phyloP scores from a whole-genome alignment of 2,329 filamentous ascomycete genomes.

The Beauveria medogensis region DNA sequence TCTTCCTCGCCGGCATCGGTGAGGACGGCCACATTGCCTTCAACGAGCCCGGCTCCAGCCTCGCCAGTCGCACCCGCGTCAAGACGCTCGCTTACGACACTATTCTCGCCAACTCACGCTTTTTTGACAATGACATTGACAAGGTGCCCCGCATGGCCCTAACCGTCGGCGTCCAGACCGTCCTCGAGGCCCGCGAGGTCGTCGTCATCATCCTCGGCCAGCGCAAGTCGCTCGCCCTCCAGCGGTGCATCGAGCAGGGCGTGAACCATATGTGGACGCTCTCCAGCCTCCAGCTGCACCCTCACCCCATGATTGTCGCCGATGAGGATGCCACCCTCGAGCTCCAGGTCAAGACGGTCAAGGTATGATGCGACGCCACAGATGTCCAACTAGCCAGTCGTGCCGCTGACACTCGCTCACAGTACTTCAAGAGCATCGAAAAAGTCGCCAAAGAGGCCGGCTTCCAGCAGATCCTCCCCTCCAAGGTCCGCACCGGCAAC shows the following conservation, averaged over 20 bases:
- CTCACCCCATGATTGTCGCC: constrained; percentile 72
- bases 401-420: neutral
- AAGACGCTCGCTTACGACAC: constrained; percentile 86
- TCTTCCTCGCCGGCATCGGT: constrained; percentile 79
- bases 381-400: too few relatives aligned
- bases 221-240: constrained; percentile 71
- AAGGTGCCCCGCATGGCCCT: constrained; percentile 75
- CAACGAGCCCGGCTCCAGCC: constrained; percentile 77
- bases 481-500: constrained; percentile 47
- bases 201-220: constrained; percentile 75
- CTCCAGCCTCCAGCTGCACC: constrained; percentile 71
- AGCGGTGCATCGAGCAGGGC: constrained; percentile 72
- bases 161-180: constrained; percentile 77
- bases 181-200: constrained; percentile 73
- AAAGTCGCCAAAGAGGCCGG: constrained; percentile 49
- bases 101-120: constrained; percentile 75
- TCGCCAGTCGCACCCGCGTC: constrained; percentile 70
- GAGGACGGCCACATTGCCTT: constrained; percentile 85
- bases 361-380: constrained; percentile 27
- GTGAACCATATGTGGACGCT: constrained; percentile 91
- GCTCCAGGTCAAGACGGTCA: constrained; percentile 66
- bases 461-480: constrained; percentile 50
- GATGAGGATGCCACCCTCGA: constrained; percentile 73
- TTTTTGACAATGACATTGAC: constrained; percentile 67
- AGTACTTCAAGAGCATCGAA: constrained; percentile 68